A percentile compares a stretch with the other conserved stretches of the same genome.
phyloP scores from a whole-genome alignment of 2,329 filamentous ascomycete species.

The Zalaria sp. region DNA sequence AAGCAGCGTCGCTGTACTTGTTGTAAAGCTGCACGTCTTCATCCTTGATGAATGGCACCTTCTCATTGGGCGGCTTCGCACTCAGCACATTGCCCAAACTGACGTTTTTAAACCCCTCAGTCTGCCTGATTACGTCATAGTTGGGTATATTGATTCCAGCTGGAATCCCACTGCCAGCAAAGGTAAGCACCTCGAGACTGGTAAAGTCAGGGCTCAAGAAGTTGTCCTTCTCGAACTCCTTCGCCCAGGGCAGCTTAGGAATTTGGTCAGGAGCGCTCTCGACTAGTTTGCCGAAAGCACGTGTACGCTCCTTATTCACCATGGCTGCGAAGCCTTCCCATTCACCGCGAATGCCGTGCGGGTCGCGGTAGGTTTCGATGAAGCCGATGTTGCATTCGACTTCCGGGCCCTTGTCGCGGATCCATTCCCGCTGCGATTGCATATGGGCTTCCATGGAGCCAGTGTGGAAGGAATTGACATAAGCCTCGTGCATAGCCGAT shows the following conservation, averaged over 20 bases:
- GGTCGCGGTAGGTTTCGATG: constrained; percentile 41
- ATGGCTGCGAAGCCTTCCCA: constrained; percentile 42
- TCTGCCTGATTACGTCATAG: constrained; percentile 67
- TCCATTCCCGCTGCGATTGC: constrained; percentile 38
- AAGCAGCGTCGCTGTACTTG: constrained; percentile 72
- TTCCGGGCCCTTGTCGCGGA: constrained; percentile 35
- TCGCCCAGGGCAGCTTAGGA: constrained; percentile 74
- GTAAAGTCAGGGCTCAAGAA: constrained; percentile 95
- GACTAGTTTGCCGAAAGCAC: constrained; percentile 75
- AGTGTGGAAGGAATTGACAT: constrained; percentile 35
- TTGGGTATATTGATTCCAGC: constrained; percentile 28
- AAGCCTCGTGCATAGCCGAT: constrained; percentile 23
- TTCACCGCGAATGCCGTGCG: constrained; percentile 38
- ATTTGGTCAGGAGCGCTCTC: constrained; percentile 70
- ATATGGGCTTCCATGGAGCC: constrained; percentile 37
- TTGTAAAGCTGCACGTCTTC: constrained; percentile 65
- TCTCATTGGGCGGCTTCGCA: constrained; percentile 84
- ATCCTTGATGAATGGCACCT: constrained; percentile 76
- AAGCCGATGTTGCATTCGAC: constrained; percentile 42
- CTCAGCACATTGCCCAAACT: constrained; percentile 85
- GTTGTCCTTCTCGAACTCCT: constrained; percentile 89
- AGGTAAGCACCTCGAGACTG: constrained; percentile 79
- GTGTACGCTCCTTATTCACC: constrained; percentile 82
- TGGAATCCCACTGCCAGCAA: constrained; percentile 50
- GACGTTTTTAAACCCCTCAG: constrained; percentile 82